phyloP scores from a whole-genome alignment of 176 grass and related monocot genomes.

The Carex kokanica region DNA sequence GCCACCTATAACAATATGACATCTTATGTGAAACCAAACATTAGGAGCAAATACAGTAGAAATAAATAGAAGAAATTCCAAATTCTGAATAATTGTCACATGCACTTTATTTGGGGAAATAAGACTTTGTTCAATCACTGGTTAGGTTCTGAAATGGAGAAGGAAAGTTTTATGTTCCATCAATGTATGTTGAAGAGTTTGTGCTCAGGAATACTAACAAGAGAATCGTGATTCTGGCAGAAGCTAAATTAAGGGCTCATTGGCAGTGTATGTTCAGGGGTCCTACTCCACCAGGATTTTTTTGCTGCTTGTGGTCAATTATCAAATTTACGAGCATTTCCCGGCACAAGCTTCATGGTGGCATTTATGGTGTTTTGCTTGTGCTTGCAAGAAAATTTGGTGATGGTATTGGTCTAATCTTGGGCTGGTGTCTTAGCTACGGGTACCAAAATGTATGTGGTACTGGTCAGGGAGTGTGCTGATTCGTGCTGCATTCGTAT shows the following conservation, averaged over 20 bases:
- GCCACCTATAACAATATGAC: constrained; percentile 41
- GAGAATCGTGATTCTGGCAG: neutral
- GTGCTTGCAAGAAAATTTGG: neutral
- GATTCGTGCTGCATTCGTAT: neutral
- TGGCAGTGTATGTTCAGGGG: neutral
- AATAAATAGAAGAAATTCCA: neutral
- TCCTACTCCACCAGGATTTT: neutral
- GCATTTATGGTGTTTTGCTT: neutral
- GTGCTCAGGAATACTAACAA: neutral
- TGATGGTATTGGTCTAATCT: neutral
- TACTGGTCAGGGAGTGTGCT: neutral
- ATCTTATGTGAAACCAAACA: constrained; percentile 1
- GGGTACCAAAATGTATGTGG: neutral
- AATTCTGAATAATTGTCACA: neutral
- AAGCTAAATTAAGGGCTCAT: neutral
- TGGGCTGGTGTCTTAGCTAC: neutral
- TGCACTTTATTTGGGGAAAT: neutral
- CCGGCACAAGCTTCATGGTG: neutral
- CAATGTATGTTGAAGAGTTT: neutral
- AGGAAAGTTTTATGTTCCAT: neutral
- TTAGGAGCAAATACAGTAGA: neutral
- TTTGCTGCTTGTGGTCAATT: neutral
- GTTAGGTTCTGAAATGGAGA: neutral
- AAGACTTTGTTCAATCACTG: neutral
- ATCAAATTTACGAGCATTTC: neutral